Evolutionary conservation across 176 grass and related monocot genomes (phyloP).

Genomic region (Rhipidocladum racemiflorum): DNA sequence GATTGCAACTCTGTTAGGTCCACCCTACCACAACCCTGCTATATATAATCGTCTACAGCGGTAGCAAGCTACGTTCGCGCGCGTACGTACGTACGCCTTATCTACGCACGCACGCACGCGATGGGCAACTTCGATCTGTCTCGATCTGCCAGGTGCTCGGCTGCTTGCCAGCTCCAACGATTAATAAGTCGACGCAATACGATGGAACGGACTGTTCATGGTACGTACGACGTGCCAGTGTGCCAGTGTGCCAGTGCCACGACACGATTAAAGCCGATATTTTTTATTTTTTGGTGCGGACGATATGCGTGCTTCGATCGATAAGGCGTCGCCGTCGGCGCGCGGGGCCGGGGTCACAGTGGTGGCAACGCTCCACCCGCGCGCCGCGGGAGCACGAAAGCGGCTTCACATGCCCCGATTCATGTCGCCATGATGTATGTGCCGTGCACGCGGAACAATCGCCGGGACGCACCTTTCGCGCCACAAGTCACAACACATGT

Average conservation of each 20-base stretch:
- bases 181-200: not conserved
- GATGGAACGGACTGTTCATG: not conserved
- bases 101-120: not conserved
- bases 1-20: not conserved
- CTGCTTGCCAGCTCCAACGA: not conserved
- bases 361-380: not conserved
- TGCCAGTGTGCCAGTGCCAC: not conserved
- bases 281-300: not conserved
- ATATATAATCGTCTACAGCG: not conserved
- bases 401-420: slow-evolving; percentile 20
- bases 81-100: no score
- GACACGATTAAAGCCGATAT: not conserved
- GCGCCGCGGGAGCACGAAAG: slow-evolving; percentile 6
- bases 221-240: not conserved
- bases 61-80: not conserved
- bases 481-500: slow-evolving; percentile 5
- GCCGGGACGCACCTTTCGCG: slow-evolving; percentile 21
- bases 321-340: slow-evolving; percentile 4
- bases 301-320: not conserved
- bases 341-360: not conserved
- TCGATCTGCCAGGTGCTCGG: not conserved
- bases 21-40: not conserved
- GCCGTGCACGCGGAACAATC: slow-evolving; percentile 15
- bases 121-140: not conserved
- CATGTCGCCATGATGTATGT: slow-evolving; percentile 17